Conservation (phyloP, 2,329 filamentous ascomycete genomes). For the Cladosporium sp. region DNA sequence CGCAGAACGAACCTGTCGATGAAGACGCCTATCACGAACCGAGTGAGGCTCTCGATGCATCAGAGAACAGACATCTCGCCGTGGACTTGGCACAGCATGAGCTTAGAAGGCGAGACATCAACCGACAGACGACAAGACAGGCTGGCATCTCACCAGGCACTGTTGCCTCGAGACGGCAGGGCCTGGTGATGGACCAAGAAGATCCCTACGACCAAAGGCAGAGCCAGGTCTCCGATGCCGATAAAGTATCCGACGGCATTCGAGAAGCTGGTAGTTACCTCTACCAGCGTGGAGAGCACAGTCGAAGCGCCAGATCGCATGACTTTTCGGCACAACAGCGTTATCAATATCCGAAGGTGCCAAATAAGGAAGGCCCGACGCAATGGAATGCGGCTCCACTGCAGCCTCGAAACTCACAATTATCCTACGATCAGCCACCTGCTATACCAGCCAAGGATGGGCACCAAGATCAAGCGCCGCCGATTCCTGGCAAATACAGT, state of each 20-base stretch:
- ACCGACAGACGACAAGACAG: conserved; percentile 46
- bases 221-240: conserved; percentile 7
- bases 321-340: conserved; percentile 3
- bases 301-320: conserved; percentile 5
- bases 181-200: conserved; percentile 20
- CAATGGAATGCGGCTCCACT: conserved; percentile 28
- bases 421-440: conserved; percentile 14
- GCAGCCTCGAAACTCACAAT: conserved; percentile 14
- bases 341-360: conserved; percentile 45
- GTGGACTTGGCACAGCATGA: conserved; percentile 72
- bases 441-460: conserved; percentile 29
- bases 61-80: conserved; percentile 69
- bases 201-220: not conserved
- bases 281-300: conserved; percentile 14
- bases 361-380: conserved; percentile 35
- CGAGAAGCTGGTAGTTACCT: conserved; percentile 24
- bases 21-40: conserved; percentile 12
- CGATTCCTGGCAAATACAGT: conserved; percentile 5
- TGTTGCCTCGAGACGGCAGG: conserved; percentile 25
- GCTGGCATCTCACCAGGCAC: conserved; percentile 50
- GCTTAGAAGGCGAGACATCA: conserved; percentile 62
- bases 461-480: not conserved
- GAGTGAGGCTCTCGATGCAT: conserved; percentile 54
- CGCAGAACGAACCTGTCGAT: conserved; percentile 7
- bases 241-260: conserved; percentile 19